Base-by-base conservation (phyloP, 2,329 filamentous ascomycete genomes). In the Alternaria ventricosa region DNA sequence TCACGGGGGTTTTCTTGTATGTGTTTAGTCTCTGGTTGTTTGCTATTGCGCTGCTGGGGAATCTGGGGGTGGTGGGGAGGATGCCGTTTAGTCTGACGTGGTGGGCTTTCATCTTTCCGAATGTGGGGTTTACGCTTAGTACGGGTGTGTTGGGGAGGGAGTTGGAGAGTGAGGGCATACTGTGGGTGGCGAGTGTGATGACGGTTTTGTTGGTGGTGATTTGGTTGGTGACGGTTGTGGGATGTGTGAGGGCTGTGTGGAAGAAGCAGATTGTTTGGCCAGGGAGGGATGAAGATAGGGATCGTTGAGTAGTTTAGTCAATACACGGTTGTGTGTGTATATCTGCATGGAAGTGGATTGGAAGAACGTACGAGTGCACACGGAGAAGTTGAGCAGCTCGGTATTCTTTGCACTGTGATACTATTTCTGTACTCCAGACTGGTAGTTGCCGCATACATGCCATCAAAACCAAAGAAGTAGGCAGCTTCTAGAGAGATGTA, bases 1-100 rank as follows among this genome's bases (percentile, higher is more conserved):
- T 80, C 8, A 66, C 79, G 0, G 83, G 82, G 2, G 82, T 92
- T 2, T 86, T 87, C 65, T 78, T 93, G 8, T 93, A 90, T 90
- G 84, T 87, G 0, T 79, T 92, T 11, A 79, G 81, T 2, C 78
- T 87, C 22, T 87, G 84, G 84, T 83, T 87, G 69, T 87, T 87
- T 69, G 66, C 59, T 1, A 74, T 83, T 18, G 75, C 79, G 0
- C 43, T 79, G 0, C 60, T 82, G 5, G 74, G 68, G 6, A 72
- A 70, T 45, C 44, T 79, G 0, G 44, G 41, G 15, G 60, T 54
- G 0, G 45, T 69, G 4, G 61, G 61, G 0, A 60, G 58, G 9
- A 76, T 76, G 36, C 87, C 86, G 83, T 85, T 88, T 86, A 69
- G 61, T 82, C 80, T 90, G 2, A 64, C 61, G 10, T 90, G 87